Percentiles rank a stretch among this genome's conserved stretches.
These are phyloP conservation scores for Alternaria ventricosa DNA, from an alignment of 2,329 filamentous ascomycete genomes.

Conservation along the genomic window DNA sequence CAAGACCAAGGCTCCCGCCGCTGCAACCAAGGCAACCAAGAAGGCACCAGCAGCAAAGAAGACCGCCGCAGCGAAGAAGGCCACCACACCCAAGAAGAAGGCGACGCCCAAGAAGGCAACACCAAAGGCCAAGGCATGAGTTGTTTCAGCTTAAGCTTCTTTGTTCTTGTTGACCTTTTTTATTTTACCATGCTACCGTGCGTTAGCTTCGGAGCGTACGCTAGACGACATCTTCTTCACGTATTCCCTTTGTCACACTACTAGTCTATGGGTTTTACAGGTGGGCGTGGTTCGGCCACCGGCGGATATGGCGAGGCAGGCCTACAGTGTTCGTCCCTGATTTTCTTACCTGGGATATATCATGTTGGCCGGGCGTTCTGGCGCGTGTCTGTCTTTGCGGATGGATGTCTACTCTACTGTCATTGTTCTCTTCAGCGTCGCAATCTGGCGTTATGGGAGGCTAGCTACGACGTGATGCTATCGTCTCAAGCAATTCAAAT, in stretches of 20 bases:
- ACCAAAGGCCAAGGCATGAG: conserved; percentile 47
- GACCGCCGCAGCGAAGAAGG: conserved; percentile 51
- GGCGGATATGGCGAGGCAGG: conserved; percentile 5
- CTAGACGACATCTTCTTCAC: conserved; percentile 15
- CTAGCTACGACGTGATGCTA: conserved; percentile 27
- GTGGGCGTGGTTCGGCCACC: conserved; percentile 8
- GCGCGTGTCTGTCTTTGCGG: conserved; percentile 10
- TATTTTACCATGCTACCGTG: conserved; percentile 20
- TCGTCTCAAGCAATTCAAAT: conserved; percentile 26
- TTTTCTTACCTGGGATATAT: conserved; percentile 20
- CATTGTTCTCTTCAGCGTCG: conserved; percentile 8
- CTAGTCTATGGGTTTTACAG: conserved; percentile 17
- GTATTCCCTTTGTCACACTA: conserved; percentile 25
- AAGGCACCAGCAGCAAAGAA: conserved; percentile 51
- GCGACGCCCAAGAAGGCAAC: conserved; percentile 56
- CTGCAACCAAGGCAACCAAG: conserved; percentile 25
- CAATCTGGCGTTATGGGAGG: conserved; percentile 11
- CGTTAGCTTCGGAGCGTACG: conserved; percentile 11
- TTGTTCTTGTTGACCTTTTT: conserved; percentile 39
- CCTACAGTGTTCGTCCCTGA: conserved; percentile 24
- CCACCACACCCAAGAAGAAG: conserved; percentile 56
- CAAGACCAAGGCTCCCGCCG: conserved; percentile 65
- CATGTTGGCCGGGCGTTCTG: conserved; percentile 37
- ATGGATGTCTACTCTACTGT: conserved; percentile 4
- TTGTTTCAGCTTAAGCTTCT: conserved; percentile 11